A percentile compares a stretch with the other conserved stretches of the same genome.
These are phyloP conservation scores for Moricandia moricandioides DNA, from an alignment of 345 rosid species.

Conservation along the genomic window DNA sequence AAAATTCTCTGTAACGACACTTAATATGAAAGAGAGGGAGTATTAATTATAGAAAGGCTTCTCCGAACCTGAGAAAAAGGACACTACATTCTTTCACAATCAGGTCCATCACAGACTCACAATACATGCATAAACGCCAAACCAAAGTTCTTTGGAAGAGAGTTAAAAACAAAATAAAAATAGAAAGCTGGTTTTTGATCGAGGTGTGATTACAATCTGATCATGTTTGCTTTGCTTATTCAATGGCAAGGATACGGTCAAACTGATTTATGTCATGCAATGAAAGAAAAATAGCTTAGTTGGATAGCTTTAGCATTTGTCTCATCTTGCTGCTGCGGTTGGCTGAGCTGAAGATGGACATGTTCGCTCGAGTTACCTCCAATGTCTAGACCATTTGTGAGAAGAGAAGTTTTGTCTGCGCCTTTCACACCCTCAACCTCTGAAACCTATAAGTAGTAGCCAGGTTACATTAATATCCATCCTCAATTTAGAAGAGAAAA, in stretches of 20 bases:
- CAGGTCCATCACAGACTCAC: neutral
- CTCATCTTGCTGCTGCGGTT: slow-evolving; percentile 60
- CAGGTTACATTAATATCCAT: slow-evolving; percentile 3
- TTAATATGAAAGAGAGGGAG: too few relatives aligned
- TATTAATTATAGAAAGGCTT: neutral
- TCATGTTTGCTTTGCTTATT: slow-evolving; percentile 41
- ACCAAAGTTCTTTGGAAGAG: slow-evolving; percentile 6
- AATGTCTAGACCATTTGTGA: slow-evolving; percentile 44
- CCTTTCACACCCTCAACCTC: slow-evolving; percentile 56
- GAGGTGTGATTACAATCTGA: slow-evolving; percentile 19
- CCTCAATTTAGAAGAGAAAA: neutral
- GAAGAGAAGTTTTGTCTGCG: slow-evolving; percentile 40
- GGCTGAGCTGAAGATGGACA: slow-evolving; percentile 83
- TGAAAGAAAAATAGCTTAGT: slow-evolving; percentile 52
- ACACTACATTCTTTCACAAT: neutral
- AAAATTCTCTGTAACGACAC: too few relatives aligned
- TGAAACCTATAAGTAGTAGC: slow-evolving; percentile 47
- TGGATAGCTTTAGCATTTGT: slow-evolving; percentile 49
- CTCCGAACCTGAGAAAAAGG: neutral
- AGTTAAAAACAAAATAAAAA: neutral
- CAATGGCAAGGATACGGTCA: slow-evolving; percentile 57
- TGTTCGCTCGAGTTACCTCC: slow-evolving; percentile 57
- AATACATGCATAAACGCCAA: slow-evolving; percentile 4
- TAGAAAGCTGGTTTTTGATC: slow-evolving; percentile 19
- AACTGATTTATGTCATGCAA: neutral